Evolutionary conservation across 139 green algal genomes (phyloP).

Genomic region (Chlamydomonas asymmetrica): DNA sequence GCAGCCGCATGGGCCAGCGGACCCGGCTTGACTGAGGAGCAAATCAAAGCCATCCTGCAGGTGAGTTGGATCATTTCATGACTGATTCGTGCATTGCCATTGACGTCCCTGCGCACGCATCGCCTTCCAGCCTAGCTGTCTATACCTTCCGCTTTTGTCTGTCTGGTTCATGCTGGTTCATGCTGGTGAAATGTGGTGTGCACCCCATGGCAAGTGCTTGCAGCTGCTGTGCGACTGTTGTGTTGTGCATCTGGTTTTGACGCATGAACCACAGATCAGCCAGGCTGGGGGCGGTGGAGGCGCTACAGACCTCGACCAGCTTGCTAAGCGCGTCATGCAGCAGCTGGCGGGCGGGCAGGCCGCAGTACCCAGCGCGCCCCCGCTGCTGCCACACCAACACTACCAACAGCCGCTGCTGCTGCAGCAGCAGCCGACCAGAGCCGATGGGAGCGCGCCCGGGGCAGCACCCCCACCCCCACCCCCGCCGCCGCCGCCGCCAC

Average conservation of each 20-base stretch:
- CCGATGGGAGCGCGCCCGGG: not conserved
- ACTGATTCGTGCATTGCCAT: too few relatives aligned
- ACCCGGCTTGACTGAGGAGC: conserved; percentile 59
- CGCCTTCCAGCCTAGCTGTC: too few relatives aligned
- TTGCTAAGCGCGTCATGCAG: conserved; percentile 70
- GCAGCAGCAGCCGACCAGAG: not conserved
- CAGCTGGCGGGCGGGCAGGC: conserved; percentile 53
- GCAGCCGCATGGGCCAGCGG: too few relatives aligned
- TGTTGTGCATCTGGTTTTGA: too few relatives aligned
- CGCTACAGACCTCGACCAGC: conserved; percentile 58
- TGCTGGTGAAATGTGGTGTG: too few relatives aligned
- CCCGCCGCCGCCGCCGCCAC: conserved; percentile 4
- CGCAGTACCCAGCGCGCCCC: conserved; percentile 1
- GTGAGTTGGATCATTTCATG: too few relatives aligned
- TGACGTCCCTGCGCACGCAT: too few relatives aligned
- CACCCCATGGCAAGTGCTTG: too few relatives aligned
- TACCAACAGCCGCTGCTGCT: not conserved
- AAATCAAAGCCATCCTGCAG: conserved; percentile 74
- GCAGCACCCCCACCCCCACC: not conserved
- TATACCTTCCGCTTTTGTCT: too few relatives aligned
- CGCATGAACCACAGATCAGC: conserved; percentile 37
- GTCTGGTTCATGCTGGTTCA: too few relatives aligned
- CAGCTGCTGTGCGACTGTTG: too few relatives aligned
- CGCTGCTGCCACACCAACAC: not conserved
- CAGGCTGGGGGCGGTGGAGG: conserved; percentile 37